These are phyloP conservation scores for Tulasnella sp. DNA, from an alignment of 768 basidiomycete species.

Conservation along the genomic window DNA sequence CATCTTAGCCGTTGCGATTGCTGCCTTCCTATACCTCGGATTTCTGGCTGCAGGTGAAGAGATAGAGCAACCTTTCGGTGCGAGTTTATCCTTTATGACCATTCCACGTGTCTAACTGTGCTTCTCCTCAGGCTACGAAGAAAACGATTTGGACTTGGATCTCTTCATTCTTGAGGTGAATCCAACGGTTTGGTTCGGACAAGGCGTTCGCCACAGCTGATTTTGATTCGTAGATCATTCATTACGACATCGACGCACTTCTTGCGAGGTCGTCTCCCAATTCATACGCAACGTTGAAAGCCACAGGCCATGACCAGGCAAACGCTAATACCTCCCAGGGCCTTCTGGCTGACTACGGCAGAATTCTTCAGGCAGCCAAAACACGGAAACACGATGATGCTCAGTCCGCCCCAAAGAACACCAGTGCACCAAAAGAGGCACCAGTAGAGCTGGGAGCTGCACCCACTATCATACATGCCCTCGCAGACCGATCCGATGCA, in stretches of 20 bases:
- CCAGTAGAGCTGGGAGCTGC: too few relatives aligned
- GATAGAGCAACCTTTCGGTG: constrained; percentile 24
- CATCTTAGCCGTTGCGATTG: constrained; percentile 52
- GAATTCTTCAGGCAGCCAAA: too few relatives aligned
- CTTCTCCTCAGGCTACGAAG: constrained; percentile 40
- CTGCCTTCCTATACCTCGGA: constrained; percentile 62
- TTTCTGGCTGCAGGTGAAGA: constrained; percentile 47
- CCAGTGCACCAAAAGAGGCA: too few relatives aligned
- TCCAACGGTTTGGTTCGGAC: too few relatives aligned
- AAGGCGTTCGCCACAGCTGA: background rate
- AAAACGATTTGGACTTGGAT: constrained; percentile 60
- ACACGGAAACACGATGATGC: too few relatives aligned
- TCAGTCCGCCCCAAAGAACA: too few relatives aligned
- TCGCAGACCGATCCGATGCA: too few relatives aligned
- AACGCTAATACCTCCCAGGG: background rate
- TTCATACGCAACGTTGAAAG: constrained; percentile 17
- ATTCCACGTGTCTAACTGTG: constrained; percentile 58
- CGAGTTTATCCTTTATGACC: constrained; percentile 16
- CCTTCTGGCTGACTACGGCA: background rate
- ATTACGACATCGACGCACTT: constrained; percentile 43
- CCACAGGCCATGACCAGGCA: background rate
- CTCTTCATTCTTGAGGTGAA: constrained; percentile 17
- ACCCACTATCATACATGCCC: too few relatives aligned
- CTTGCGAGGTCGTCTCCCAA: constrained; percentile 40
- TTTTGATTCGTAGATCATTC: constrained; percentile 35